Evolutionary conservation across 2,329 filamentous ascomycete genomes (phyloP), one percentile per base, ranked within the genome.

Genomic region (Fusarium sambucinum): DNA sequence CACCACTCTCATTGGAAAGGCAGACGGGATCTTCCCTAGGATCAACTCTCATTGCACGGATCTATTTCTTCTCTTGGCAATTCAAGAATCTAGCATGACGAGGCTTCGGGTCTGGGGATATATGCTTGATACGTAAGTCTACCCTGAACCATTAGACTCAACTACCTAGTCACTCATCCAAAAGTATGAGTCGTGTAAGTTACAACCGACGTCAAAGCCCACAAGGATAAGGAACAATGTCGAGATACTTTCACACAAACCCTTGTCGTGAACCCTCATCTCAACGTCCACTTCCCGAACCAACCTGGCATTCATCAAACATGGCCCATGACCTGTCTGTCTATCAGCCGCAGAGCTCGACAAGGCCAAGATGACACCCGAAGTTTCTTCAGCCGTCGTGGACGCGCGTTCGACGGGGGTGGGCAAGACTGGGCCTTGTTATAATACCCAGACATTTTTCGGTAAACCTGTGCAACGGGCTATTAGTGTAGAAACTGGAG

Each of bases 401-500:
- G 70, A 72, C 71, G 71, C 71, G 71, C 69, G 70, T 73, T 69
- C 64, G 42, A 52, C 55, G 46, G 59, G 35, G 53, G 35, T 38
- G 35, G 55, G 57, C 54, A 27, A 56, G 59, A 55, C 60, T 55
- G 37, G 54, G 40, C 29, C 59, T 56, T 38, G 44, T 47, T 57
- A 59, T 53, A 27, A 70, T 50, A 19, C 53, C 54, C 52, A 54
- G 29, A 62, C 61, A 21, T 41, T 54, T 69, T 69, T 40, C 60
- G 58, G 60, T 41, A 61, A 66, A 53, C 45, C 40, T 57, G 40
- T 58, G 38, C 59, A 63, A 63, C 29, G 25, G 23, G 48, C 44
- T 56, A 21, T 19, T 38, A 58, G 52, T 64, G n/a, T 33, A 64
- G 52, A 30, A 47, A 37, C 27, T 33, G 23, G 27, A 38, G 44